Conservation (phyloP, 257 asterid species). For the Penstemon davidsonii region DNA sequence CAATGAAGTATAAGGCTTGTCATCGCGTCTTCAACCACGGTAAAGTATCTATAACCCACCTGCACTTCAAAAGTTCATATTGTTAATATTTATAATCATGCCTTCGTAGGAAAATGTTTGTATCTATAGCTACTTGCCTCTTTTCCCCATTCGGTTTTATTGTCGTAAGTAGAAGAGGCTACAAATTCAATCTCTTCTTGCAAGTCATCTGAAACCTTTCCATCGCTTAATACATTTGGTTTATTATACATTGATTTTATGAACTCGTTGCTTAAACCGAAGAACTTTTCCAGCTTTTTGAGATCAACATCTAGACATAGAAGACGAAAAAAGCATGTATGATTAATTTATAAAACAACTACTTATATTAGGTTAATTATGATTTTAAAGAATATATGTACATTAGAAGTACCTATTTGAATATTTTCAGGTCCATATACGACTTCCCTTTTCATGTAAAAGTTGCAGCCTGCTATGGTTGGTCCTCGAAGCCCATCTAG, state of each 20-base stretch:
- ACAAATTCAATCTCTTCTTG: constrained; percentile 33
- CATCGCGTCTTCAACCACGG: constrained; percentile 48
- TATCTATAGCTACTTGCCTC: constrained; percentile 35
- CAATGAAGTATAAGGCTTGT: constrained; percentile 46
- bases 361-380: not conserved
- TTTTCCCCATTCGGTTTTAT: constrained; percentile 48
- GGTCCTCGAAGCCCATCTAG: constrained; percentile 55
- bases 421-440: constrained; percentile 32
- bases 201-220: constrained; percentile 20
- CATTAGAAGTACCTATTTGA: constrained; percentile 24
- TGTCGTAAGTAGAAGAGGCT: constrained; percentile 52
- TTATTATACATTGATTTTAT: constrained; percentile 33
- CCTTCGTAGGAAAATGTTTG: not conserved
- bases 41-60: constrained; percentile 46
- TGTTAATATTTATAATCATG: too few species aligned
- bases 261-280: constrained; percentile 58
- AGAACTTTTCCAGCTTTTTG: constrained; percentile 31
- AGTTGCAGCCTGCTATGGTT: constrained; percentile 44
- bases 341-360: not conserved
- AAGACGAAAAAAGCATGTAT: not conserved
- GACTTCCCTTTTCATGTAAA: constrained; percentile 49
- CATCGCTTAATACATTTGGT: constrained; percentile 15
- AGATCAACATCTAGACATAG: constrained; percentile 36
- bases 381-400: not conserved
- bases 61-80: constrained; percentile 17